Conservation (phyloP, 2,329 filamentous ascomycete genomes). For the Nigrograna mackinnonii region DNA sequence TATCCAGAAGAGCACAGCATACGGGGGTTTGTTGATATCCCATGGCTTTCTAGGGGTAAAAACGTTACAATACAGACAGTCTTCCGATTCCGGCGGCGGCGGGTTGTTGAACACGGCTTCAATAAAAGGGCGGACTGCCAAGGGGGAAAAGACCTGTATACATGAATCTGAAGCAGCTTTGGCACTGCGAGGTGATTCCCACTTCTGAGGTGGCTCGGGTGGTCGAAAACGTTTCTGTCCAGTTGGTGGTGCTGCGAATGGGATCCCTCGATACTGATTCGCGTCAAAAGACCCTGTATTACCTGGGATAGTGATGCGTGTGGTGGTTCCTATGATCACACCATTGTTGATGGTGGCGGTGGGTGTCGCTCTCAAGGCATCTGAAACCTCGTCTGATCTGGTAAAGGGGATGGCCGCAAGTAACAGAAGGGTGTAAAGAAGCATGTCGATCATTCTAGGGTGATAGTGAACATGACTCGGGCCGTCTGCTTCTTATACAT, state of each 20-base stretch:
- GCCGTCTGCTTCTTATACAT: too few species aligned
- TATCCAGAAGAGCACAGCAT: constrained; percentile 35
- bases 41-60: constrained; percentile 17
- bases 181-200: constrained; percentile 3
- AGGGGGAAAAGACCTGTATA: background rate
- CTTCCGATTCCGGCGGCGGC: constrained; percentile 33
- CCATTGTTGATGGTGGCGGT: constrained; percentile 28
- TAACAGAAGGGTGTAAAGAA: too few species aligned
- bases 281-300: constrained; percentile 20
- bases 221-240: constrained; percentile 21
- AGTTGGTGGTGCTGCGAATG: constrained; percentile 30
- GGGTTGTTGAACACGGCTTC: constrained; percentile 25
- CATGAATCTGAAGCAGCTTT: constrained; percentile 2
- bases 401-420: too few species aligned
- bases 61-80: constrained; percentile 46
- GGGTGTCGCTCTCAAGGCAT: constrained; percentile 13
- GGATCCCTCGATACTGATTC: constrained; percentile 34
- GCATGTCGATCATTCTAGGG: too few species aligned
- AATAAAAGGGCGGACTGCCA: constrained; percentile 8
- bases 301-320: constrained; percentile 17
- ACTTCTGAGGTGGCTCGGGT: constrained; percentile 15
- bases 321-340: constrained; percentile 26
- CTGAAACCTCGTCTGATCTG: background rate
- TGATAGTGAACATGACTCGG: too few species aligned
- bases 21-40: constrained; percentile 19